Percentiles rank a stretch among this genome's conserved stretches.
Conservation (phyloP, 1,284 basidiomycete species). For the Marasmius oreades region DNA sequence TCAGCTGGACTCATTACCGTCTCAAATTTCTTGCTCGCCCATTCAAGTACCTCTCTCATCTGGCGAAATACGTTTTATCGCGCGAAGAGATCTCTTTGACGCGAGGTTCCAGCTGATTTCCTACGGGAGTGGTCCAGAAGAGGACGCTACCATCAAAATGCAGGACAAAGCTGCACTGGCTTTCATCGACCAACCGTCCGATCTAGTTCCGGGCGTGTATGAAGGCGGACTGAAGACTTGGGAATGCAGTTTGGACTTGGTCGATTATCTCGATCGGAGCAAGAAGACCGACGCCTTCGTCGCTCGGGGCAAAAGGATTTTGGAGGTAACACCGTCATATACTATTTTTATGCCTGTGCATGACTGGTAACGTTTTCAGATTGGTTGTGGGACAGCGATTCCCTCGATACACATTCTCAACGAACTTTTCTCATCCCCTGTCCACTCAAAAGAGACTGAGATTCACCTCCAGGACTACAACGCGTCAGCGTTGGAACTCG, state of each 20-base stretch:
- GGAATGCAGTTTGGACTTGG: conserved; percentile 93
- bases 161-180: conserved; percentile 32
- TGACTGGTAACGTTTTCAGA: conserved; percentile 36
- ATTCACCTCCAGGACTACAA: conserved; percentile 97
- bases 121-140: conserved; percentile 30
- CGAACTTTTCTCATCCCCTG: conserved; percentile 47
- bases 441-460: conserved; percentile 35
- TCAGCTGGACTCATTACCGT: conserved; percentile 53
- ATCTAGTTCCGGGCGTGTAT: conserved; percentile 90
- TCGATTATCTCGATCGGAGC: conserved; percentile 47
- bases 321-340: conserved; percentile 52
- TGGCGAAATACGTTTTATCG: conserved; percentile 39
- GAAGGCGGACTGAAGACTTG: conserved; percentile 98
- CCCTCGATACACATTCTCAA: conserved; percentile 77
- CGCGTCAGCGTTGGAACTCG: conserved; percentile 74
- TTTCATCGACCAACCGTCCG: conserved; percentile 81
- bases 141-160: conserved; percentile 14
- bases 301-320: conserved; percentile 43
- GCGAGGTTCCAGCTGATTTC: conserved; percentile 89
- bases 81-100: conserved; percentile 89
- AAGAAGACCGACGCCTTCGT: conserved; percentile 19
- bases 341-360: conserved; percentile 14
- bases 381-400: conserved; percentile 92
- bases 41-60: conserved; percentile 38
- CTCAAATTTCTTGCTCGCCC: conserved; percentile 60